Evolutionary conservation across 805 yeast genomes (phyloP).

Genomic region (Lachancea sp.): DNA sequence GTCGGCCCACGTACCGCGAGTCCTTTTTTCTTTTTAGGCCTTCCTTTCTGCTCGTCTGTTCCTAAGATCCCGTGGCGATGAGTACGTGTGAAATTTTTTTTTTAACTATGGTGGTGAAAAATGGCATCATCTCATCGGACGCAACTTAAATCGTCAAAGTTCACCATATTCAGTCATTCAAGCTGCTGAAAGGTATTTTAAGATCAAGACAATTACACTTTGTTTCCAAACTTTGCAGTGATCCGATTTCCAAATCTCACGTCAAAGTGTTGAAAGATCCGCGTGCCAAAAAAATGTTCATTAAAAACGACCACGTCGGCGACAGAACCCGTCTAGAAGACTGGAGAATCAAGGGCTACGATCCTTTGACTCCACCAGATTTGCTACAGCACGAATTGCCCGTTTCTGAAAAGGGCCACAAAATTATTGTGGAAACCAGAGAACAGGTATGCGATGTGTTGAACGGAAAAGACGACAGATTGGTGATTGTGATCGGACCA

Average conservation of each 20-base stretch:
- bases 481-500: conserved; percentile 90
- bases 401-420: conserved; percentile 50
- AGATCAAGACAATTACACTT: no score
- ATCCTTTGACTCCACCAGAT: conserved; percentile 94
- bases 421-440: conserved; percentile 69
- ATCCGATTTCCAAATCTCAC: neutral
- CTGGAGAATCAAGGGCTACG: conserved; percentile 81
- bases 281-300: conserved; percentile 50
- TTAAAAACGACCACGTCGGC: conserved; percentile 76
- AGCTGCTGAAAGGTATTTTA: no score
- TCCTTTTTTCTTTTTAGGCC: no score
- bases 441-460: conserved; percentile 65
- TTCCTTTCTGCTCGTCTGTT: no score
- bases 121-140: no score
- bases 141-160: no score
- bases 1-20: no score
- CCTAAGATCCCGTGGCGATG: no score
- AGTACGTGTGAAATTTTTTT: no score
- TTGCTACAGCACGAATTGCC: conserved; percentile 82
- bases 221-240: no score
- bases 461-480: conserved; percentile 78
- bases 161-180: no score
- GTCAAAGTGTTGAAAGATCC: conserved; percentile 1
- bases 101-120: no score
- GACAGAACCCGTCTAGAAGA: conserved; percentile 74